These are phyloP conservation scores for Penicillium silybi DNA, from an alignment of 495 filamentous ascomycete species.

Conservation along the genomic window DNA sequence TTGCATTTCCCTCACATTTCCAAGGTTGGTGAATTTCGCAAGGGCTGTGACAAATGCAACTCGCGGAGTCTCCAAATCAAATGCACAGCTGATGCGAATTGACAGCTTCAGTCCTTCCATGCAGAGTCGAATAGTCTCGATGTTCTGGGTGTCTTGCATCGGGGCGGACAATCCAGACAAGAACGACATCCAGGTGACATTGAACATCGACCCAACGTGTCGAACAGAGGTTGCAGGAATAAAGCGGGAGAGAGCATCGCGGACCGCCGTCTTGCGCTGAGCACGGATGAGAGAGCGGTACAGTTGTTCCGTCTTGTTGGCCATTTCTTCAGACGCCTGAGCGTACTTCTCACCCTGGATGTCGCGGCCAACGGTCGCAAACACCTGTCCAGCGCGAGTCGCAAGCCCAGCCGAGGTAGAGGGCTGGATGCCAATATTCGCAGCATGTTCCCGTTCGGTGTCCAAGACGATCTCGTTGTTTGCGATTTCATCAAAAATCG, in stretches of 20 bases:
- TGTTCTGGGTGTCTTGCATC: slow-evolving; percentile 85
- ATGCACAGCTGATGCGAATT: slow-evolving; percentile 87
- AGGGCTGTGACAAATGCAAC: slow-evolving; percentile 92
- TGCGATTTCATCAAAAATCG: slow-evolving; percentile 89
- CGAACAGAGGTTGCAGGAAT: slow-evolving; percentile 89
- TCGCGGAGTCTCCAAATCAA: slow-evolving; percentile 84
- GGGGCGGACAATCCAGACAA: slow-evolving; percentile 87
- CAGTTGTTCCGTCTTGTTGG: slow-evolving; percentile 78
- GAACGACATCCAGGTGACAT: slow-evolving; percentile 99
- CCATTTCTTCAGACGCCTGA: slow-evolving; percentile 94
- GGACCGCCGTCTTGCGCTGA: slow-evolving; percentile 72
- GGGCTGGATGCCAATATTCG: slow-evolving; percentile 60
- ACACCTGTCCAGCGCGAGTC: slow-evolving; percentile 80
- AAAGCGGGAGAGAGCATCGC: slow-evolving; percentile 66
- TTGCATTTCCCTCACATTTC: slow-evolving; percentile 93
- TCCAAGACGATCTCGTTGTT: slow-evolving; percentile 91
- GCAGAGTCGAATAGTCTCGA: slow-evolving; percentile 85
- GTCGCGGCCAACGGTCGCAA: slow-evolving; percentile 87
- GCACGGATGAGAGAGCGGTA: slow-evolving; percentile 86
- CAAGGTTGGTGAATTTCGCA: slow-evolving; percentile 89
- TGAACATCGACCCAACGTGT: slow-evolving; percentile 97
- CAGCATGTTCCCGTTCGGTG: slow-evolving; percentile 83
- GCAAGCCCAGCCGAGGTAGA: slow-evolving; percentile 64
- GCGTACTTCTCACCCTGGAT: slow-evolving; percentile 89
- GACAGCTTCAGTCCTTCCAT: slow-evolving; percentile 94